Percentiles rank a stretch among this genome's conserved stretches.
phyloP scores from a whole-genome alignment of 345 rosid species.

The Gossypium mustelinum region DNA sequence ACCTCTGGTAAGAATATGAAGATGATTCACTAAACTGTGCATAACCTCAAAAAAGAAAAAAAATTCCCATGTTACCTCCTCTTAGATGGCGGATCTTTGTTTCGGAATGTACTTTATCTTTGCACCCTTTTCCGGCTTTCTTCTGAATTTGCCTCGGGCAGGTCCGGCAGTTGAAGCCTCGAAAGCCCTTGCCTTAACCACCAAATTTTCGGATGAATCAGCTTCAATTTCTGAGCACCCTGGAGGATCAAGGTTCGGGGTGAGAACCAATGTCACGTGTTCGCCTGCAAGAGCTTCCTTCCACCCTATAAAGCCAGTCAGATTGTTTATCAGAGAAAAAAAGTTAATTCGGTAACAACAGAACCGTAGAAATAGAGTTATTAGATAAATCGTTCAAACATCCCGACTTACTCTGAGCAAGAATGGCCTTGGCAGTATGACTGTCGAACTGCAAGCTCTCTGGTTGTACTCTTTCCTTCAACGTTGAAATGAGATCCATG shows the following conservation, averaged over 20 bases:
- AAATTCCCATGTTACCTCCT: conserved; percentile 16
- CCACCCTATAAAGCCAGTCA: conserved; percentile 59
- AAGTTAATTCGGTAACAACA: not conserved
- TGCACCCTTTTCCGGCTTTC: conserved; percentile 55
- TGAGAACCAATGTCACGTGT: conserved; percentile 62
- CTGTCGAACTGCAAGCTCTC: conserved; percentile 44
- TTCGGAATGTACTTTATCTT: conserved; percentile 79
- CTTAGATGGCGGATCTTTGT: conserved; percentile 38
- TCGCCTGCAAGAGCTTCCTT: conserved; percentile 60
- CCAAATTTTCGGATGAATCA: conserved; percentile 29
- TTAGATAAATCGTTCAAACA: not conserved
- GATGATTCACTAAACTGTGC: conserved; percentile 37
- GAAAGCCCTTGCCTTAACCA: conserved; percentile 18
- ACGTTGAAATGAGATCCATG: conserved; percentile 4
- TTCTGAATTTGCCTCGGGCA: conserved; percentile 39
- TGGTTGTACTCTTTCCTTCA: conserved; percentile 15
- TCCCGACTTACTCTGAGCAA: conserved; percentile 58
- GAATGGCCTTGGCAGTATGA: conserved; percentile 67
- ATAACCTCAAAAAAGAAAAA: conserved; percentile 26
- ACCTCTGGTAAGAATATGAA: conserved; percentile 54
- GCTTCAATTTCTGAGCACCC: conserved; percentile 18
- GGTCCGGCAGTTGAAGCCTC: conserved; percentile 24
- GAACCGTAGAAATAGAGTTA: not conserved
- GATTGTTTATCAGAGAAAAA: not conserved
- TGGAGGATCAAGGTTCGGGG: conserved; percentile 35